Percentiles rank a stretch among this genome's conserved stretches.
Conservation (phyloP, 2,329 filamentous ascomycete species). For the Bipolaris oryzae region DNA sequence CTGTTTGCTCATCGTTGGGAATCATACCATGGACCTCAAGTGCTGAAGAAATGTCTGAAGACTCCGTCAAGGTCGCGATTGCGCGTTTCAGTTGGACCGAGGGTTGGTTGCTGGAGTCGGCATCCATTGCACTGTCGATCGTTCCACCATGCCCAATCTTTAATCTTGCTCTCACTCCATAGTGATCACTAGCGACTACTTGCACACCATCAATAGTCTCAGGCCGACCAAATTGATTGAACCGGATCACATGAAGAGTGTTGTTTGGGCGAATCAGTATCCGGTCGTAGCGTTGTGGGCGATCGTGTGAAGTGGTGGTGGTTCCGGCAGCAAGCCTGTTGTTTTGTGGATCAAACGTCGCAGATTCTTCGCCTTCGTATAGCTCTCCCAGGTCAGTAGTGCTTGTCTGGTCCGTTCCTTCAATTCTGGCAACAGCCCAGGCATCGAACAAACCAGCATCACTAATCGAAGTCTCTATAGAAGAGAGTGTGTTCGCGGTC, state of each 20-base stretch:
- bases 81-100: conserved; percentile 21
- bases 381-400: conserved; percentile 40
- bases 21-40: conserved; percentile 45
- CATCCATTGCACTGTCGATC: not conserved
- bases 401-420: conserved; percentile 50
- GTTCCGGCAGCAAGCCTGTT: conserved; percentile 63
- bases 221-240: conserved; percentile 64
- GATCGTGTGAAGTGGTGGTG: conserved; percentile 62
- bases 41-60: conserved; percentile 16
- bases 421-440: conserved; percentile 57
- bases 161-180: conserved; percentile 55
- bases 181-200: conserved; percentile 56
- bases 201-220: conserved; percentile 26
- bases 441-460: conserved; percentile 59
- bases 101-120: conserved; percentile 10
- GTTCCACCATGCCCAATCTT: conserved; percentile 34
- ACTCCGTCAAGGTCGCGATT: conserved; percentile 13
- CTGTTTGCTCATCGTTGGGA: conserved; percentile 55
- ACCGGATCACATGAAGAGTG: conserved; percentile 51
- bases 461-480: conserved; percentile 56
- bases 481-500: conserved; percentile 52
- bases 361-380: conserved; percentile 66
- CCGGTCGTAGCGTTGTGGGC: conserved; percentile 70
- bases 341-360: conserved; percentile 66
- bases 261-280: conserved; percentile 60